These are phyloP conservation scores for Nemania sp. DNA, from an alignment of 2,329 filamentous ascomycete genomes.

Conservation along the genomic window DNA sequence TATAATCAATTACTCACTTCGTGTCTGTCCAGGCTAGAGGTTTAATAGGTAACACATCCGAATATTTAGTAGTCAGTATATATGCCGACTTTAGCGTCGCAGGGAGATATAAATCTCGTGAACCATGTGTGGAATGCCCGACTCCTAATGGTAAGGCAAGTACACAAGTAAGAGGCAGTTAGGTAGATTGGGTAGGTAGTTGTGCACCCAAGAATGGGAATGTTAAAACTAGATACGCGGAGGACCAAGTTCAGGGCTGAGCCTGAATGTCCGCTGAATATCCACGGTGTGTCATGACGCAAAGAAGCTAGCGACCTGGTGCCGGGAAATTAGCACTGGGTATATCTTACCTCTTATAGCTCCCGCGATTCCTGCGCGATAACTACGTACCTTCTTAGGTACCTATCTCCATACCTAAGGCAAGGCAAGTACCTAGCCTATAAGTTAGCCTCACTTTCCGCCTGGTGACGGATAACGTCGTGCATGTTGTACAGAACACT, in stretches of 20 bases:
- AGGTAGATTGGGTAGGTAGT: not conserved
- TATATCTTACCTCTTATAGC: constrained; percentile 7
- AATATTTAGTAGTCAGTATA: constrained; percentile 2
- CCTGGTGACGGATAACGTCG: not conserved
- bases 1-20: not conserved
- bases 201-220: constrained; percentile 6
- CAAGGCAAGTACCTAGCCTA: not conserved
- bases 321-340: constrained; percentile 4
- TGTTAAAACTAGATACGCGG: not conserved
- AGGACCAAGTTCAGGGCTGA: constrained; percentile 13
- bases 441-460: not conserved
- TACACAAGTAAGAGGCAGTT: too few species aligned
- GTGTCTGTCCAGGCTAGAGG: not conserved
- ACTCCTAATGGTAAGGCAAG: not conserved
- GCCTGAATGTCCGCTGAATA: constrained; percentile 24
- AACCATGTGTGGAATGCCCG: not conserved
- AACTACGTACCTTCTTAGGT: not conserved
- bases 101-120: not conserved
- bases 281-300: constrained; percentile 22
- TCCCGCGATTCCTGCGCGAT: not conserved
- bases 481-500: not conserved
- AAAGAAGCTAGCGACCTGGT: constrained; percentile 18
- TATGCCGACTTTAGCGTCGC: not conserved
- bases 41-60: not conserved
- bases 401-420: not conserved